Percentiles rank a stretch among this genome's conserved stretches.
Evolutionary conservation across 495 filamentous ascomycete genomes (phyloP).

Genomic region (Trichoderma orchidacearum): DNA sequence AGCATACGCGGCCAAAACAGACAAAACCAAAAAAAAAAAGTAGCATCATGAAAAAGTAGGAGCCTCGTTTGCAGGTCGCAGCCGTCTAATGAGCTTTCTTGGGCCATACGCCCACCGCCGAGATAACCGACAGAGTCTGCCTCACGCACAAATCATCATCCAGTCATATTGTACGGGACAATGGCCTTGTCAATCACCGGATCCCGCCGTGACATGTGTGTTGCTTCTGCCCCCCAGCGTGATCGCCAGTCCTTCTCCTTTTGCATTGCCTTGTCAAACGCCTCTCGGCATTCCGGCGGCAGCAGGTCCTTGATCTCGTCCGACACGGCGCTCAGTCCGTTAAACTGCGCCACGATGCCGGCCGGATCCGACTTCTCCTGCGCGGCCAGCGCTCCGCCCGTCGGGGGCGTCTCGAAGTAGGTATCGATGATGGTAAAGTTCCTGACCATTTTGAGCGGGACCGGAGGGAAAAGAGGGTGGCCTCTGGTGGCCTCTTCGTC

Average conservation of each 20-base stretch:
- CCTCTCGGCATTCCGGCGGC: constrained; percentile 54
- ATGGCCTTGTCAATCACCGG: constrained; percentile 43
- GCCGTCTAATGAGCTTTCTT: too few species aligned
- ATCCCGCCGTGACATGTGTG: constrained; percentile 25
- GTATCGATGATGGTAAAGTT: constrained; percentile 70
- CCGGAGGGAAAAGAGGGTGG: constrained; percentile 42
- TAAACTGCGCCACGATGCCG: constrained; percentile 41
- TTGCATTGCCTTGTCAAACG: constrained; percentile 48
- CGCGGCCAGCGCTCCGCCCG: constrained; percentile 22
- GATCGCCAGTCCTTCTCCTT: constrained; percentile 59
- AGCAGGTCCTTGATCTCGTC: constrained; percentile 57
- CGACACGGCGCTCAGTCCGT: constrained; percentile 49
- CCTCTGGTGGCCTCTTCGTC: constrained; percentile 10
- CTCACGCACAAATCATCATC: too few species aligned
- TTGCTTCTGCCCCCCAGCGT: constrained; percentile 51
- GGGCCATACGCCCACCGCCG: too few species aligned
- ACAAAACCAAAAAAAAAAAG: neutral
- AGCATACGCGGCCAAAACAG: neutral
- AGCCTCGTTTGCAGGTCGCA: neutral
- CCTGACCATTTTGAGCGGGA: constrained; percentile 50
- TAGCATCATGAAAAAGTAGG: neutral
- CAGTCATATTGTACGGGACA: constrained; percentile 28
- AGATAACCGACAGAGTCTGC: too few species aligned
- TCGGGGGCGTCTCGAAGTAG: constrained; percentile 43
- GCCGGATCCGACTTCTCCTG: constrained; percentile 19